Conservation (phyloP, 805 yeast species). For the Tetrapisispora fleetii region DNA sequence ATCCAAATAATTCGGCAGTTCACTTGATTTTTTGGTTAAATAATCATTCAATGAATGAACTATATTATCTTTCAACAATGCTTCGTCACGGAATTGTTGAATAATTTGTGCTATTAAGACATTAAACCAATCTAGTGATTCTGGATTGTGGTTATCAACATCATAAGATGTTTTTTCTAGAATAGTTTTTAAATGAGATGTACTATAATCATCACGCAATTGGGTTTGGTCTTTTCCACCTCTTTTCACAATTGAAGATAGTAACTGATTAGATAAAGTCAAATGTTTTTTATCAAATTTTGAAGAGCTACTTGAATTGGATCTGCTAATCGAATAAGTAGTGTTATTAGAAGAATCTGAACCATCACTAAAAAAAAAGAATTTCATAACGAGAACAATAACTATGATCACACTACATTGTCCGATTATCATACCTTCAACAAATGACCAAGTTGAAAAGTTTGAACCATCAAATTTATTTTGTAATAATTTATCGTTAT, state of each 20-base stretch:
- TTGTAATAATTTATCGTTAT: not conserved
- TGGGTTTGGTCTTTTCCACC: constrained; percentile 21
- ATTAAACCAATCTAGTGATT: constrained; percentile 94
- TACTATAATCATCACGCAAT: constrained; percentile 12
- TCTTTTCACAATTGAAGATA: constrained; percentile 23
- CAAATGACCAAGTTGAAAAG: constrained; percentile 49
- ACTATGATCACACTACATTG: constrained; percentile 62
- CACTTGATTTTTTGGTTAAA: constrained; percentile 40
- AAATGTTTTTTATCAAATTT: not conserved
- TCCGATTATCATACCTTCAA: constrained; percentile 66
- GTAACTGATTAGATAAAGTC: constrained; percentile 1
- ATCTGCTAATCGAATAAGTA: not conserved
- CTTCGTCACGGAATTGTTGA: constrained; percentile 82
- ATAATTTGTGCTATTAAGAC: constrained; percentile 87
- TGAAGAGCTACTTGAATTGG: not conserved
- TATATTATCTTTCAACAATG: constrained; percentile 73
- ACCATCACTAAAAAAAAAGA: constrained; percentile 67
- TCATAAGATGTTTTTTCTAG: constrained; percentile 88
- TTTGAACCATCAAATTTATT: not conserved
- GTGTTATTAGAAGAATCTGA: constrained; percentile 25
- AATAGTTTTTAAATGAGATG: constrained; percentile 36
- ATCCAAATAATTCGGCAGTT: constrained; percentile 73
- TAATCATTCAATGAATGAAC: constrained; percentile 67
- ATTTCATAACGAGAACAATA: constrained; percentile 55
- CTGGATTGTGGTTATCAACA: constrained; percentile 78